Evolutionary conservation across 2,329 filamentous ascomycete species (phyloP).

Genomic region (Trichoderma sp.): DNA sequence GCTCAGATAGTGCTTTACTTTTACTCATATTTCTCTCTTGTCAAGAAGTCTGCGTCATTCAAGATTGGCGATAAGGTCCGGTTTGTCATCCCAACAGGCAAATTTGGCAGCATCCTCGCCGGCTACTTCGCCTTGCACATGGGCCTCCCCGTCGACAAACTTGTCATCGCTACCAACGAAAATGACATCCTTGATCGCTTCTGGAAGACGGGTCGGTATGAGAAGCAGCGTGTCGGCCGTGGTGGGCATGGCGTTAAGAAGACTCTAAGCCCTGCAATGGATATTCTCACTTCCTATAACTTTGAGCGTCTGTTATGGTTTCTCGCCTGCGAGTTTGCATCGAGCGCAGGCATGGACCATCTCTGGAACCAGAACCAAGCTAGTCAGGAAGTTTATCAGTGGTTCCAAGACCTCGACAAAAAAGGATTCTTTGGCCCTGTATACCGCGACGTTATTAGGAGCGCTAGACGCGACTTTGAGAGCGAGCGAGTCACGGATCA

Average conservation of each 20-base stretch:
- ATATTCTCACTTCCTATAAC: conserved; percentile 93
- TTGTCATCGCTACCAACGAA: conserved; percentile 92
- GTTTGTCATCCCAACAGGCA: conserved; percentile 90
- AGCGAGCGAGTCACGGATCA: conserved; percentile 69
- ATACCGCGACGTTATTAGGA: conserved; percentile 66
- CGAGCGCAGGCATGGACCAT: conserved; percentile 58
- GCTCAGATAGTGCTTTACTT: conserved; percentile 98
- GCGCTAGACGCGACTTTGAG: conserved; percentile 72
- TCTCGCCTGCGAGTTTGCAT: conserved; percentile 71
- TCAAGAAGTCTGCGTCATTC: conserved; percentile 57
- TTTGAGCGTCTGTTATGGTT: conserved; percentile 97
- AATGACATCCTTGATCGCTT: conserved; percentile 97
- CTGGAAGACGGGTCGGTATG: conserved; percentile 85
- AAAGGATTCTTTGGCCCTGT: conserved; percentile 79
- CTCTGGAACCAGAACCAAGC: conserved; percentile 65
- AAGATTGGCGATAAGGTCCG: conserved; percentile 67
- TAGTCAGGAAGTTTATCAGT: conserved; percentile 71
- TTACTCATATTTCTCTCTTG: conserved; percentile 84
- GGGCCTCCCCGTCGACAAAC: conserved; percentile 83
- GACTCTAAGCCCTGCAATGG: conserved; percentile 93
- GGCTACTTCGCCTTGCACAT: conserved; percentile 90
- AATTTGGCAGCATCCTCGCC: conserved; percentile 92
- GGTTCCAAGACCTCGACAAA: conserved; percentile 77
- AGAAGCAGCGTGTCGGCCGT: conserved; percentile 67
- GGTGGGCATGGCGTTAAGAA: conserved; percentile 66